Percentiles rank a stretch among this genome's conserved stretches.
These are phyloP conservation scores for Santalum album DNA, from an alignment of 164 flowering plant species.

Conservation along the genomic window DNA sequence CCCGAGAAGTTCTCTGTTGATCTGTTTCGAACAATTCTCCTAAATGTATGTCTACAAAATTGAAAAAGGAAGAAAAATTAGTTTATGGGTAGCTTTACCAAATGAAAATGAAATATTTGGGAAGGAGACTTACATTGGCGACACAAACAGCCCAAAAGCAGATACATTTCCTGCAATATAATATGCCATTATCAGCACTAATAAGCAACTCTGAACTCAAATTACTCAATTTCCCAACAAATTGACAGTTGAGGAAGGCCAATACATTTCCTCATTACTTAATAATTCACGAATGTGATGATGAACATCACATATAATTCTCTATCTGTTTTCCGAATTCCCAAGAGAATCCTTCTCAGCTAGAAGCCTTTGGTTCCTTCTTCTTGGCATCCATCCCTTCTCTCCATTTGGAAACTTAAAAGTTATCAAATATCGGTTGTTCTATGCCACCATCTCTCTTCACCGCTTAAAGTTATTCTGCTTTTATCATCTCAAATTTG, in stretches of 20 bases:
- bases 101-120: not conserved
- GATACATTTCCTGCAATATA: conserved; percentile 69
- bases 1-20: conserved; percentile 87
- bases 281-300: not conserved
- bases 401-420: no score
- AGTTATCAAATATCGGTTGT: no score
- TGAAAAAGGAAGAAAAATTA: conserved; percentile 4
- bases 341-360: no score
- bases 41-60: conserved; percentile 56
- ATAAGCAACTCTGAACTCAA: not conserved
- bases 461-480: no score
- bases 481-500: no score
- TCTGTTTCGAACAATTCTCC: conserved; percentile 56
- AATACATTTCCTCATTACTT: not conserved
- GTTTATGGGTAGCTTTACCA: not conserved
- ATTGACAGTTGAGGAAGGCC: not conserved
- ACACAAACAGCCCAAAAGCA: conserved; percentile 79
- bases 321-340: no score
- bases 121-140: conserved; percentile 66
- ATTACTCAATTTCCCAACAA: not conserved
- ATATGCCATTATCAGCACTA: not conserved
- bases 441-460: no score
- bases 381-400: no score
- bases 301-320: no score
- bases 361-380: no score